Conservation (phyloP, 1,139 yeast genomes). For the Geotrichum siamense region DNA sequence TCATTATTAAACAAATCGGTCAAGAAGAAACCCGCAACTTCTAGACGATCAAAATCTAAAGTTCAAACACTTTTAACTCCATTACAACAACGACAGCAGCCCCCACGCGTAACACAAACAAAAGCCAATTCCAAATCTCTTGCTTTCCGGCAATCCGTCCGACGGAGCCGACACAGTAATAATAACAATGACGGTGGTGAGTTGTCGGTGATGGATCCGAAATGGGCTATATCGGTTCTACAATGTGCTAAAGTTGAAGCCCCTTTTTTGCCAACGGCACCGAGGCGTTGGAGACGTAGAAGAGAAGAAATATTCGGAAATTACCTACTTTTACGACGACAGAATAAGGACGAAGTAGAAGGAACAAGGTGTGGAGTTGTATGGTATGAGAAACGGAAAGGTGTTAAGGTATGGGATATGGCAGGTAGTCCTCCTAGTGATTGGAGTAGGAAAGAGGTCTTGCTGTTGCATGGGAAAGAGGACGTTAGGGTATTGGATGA, state of each 20-base stretch:
- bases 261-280: background rate
- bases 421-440: background rate
- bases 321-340: no score
- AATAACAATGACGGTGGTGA: background rate
- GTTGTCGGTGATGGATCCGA: slow-evolving; percentile 5
- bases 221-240: background rate
- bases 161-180: no score
- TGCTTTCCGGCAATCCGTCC: no score
- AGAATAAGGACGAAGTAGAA: no score
- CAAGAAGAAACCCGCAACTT: no score
- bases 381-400: background rate
- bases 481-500: background rate
- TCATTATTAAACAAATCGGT: no score
- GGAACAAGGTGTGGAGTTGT: no score
- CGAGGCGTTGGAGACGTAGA: background rate
- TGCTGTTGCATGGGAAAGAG: background rate
- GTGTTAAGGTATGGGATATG: background rate
- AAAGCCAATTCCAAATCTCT: no score
- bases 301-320: background rate
- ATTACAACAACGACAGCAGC: no score
- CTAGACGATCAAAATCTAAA: no score
- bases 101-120: no score
- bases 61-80: no score
- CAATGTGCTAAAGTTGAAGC: background rate
- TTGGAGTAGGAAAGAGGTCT: background rate